Base-by-base conservation (phyloP, 129 eudicot genomes). In the Logfia minima region DNA sequence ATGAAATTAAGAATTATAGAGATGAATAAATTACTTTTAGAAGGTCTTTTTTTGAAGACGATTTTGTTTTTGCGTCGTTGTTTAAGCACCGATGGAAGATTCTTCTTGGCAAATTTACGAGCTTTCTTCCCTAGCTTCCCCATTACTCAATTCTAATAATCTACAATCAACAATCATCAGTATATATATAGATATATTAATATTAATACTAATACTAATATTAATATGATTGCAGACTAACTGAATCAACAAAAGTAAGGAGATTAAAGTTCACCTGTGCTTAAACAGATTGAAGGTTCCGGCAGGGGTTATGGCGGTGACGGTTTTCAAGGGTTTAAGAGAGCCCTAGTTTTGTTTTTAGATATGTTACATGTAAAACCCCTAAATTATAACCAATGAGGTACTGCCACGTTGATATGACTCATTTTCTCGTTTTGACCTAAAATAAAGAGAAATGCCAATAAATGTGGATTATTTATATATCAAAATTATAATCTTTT, bases 111-210 rank as follows among this genome's bases (percentile, higher is more conserved):
- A 51, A 93, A 93, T 60, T 93, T 93, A 77, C 97, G 87, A 16
- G 98, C 98, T 68, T 93, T 93, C 86, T 90, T 91, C 70, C 98
- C 98, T 0, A 93, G 89, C 86, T 93, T 93, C 80, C 96, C 94
- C 98, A 93, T 92, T 70, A 4, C 55, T 48, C 55, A 14, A 45
- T 45, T 45, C 53, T 3, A 13, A 4, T 13, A 48, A 48, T 4
- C n/a, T 48, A 48, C 18, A 13, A 48, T 48, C 55, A 9, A 48
- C 6, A 48, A 48, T 48, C 5, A 48, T 14, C 55, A 48, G 6
- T 35, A 6, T 35, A 35, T 6, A 41, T 9, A 41, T 9, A 41
- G 14, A 41, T 9, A 41, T 41, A 41, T 41, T 39, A 24, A 24
- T 24, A 24, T 1, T 8, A 41, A 1, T 48, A 13, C 3, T 3